A percentile compares a stretch with the other conserved stretches of the same genome.
These are phyloP conservation scores for Melampsora abietis-canadensis DNA, from an alignment of 1,284 basidiomycete genomes.

Conservation along the genomic window DNA sequence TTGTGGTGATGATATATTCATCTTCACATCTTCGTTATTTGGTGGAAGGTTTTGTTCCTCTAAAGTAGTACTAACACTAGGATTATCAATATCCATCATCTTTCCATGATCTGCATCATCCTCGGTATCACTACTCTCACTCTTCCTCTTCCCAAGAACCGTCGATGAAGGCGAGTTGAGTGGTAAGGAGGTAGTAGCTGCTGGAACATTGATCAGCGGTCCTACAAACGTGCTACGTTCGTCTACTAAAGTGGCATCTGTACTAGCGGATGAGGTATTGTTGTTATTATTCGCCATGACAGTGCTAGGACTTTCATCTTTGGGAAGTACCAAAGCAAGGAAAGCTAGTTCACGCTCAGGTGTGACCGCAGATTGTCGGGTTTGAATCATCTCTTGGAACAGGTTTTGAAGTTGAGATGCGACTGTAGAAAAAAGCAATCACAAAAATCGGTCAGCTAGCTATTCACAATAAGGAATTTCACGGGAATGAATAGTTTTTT, in stretches of 20 bases:
- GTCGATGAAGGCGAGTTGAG: constrained; percentile 54
- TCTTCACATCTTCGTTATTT: too few species aligned
- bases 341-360: constrained; percentile 83
- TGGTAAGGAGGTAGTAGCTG: constrained; percentile 27
- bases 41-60: too few species aligned
- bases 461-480: neutral
- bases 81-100: constrained; percentile 2
- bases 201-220: constrained; percentile 5
- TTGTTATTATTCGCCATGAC: constrained; percentile 52
- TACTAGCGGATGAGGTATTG: constrained; percentile 75
- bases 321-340: constrained; percentile 82
- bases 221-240: constrained; percentile 53
- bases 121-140: constrained; percentile 52
- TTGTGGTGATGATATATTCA: too few species aligned
- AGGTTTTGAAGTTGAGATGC: constrained; percentile 72
- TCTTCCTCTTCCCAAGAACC: constrained; percentile 69
- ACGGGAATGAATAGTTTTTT: neutral
- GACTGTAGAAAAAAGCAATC: constrained; percentile 58
- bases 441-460: constrained; percentile 43
- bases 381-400: constrained; percentile 72
- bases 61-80: neutral
- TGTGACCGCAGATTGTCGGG: constrained; percentile 67
- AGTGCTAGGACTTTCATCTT: constrained; percentile 66
- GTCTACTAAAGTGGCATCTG: constrained; percentile 76
- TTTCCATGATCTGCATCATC: constrained; percentile 33